Conservation (phyloP, 2,329 filamentous ascomycete species). For the Blumeria hordei region DNA sequence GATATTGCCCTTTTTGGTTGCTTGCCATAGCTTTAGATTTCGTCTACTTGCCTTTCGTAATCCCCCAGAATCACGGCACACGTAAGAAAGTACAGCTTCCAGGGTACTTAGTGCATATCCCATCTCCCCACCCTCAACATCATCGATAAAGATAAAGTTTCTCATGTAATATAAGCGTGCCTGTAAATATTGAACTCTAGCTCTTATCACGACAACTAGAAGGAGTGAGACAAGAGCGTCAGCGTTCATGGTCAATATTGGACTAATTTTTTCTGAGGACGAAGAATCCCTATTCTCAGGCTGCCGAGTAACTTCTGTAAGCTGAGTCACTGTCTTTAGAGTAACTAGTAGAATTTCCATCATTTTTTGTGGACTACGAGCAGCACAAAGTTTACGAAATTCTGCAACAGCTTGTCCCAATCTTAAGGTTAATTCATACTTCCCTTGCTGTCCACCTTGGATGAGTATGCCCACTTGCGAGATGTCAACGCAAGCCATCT, state of each 20-base stretch:
- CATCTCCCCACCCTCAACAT: constrained; percentile 88
- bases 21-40: constrained; percentile 75
- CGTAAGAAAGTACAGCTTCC: constrained; percentile 77
- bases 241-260: constrained; percentile 42
- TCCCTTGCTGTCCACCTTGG: constrained; percentile 52
- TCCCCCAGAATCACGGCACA: constrained; percentile 58
- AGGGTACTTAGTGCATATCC: constrained; percentile 92
- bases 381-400: constrained; percentile 73
- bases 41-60: constrained; percentile 64
- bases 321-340: constrained; percentile 58
- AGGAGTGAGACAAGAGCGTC: constrained; percentile 83
- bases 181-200: constrained; percentile 67
- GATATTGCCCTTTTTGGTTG: constrained; percentile 53
- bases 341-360: constrained; percentile 17
- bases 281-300: constrained; percentile 11
- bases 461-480: constrained; percentile 81
- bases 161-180: constrained; percentile 85
- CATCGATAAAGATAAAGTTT: constrained; percentile 92
- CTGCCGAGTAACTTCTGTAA: constrained; percentile 26
- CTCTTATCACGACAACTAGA: constrained; percentile 76
- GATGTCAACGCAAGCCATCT: constrained; percentile 86
- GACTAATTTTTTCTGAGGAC: constrained; percentile 18
- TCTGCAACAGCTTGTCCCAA: constrained; percentile 62
- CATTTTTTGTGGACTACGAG: constrained; percentile 17
- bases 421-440: constrained; percentile 56